Conservation (phyloP, 2,329 filamentous ascomycete species). For the Ceratocystis albifundus region DNA sequence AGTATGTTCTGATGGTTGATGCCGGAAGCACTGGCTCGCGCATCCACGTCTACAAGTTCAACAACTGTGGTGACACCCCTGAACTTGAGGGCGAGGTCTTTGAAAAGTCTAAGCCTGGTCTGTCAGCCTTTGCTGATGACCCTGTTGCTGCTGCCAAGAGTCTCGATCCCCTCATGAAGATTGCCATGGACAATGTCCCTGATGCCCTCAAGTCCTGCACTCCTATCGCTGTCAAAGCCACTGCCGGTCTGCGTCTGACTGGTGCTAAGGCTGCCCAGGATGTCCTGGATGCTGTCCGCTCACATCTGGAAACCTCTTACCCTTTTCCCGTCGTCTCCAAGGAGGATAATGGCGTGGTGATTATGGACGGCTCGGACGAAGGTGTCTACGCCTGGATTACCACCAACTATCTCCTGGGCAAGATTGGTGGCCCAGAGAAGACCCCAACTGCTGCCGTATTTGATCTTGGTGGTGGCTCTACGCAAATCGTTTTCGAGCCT, state of each 20-base stretch:
- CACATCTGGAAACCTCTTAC: slow-evolving; percentile 73
- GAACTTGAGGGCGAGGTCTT: slow-evolving; percentile 89
- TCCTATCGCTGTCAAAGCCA: slow-evolving; percentile 94
- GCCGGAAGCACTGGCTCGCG: slow-evolving; percentile 94
- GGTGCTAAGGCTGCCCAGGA: slow-evolving; percentile 68
- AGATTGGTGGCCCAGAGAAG: slow-evolving; percentile 87
- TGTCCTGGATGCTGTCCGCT: slow-evolving; percentile 75
- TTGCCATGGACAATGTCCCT: slow-evolving; percentile 73
- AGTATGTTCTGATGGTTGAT: slow-evolving; percentile 98
- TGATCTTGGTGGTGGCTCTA: slow-evolving; percentile 91
- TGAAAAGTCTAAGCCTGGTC: slow-evolving; percentile 78
- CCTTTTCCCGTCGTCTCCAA: slow-evolving; percentile 87
- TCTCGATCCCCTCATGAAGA: slow-evolving; percentile 75
- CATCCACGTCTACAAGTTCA: slow-evolving; percentile 95
- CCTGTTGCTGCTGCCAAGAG: slow-evolving; percentile 80
- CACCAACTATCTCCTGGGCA: slow-evolving; percentile 93
- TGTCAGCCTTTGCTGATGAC: slow-evolving; percentile 80
- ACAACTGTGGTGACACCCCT: slow-evolving; percentile 89
- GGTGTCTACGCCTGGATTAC: slow-evolving; percentile 99
- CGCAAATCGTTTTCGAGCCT: slow-evolving; percentile 96
- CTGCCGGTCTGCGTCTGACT: slow-evolving; percentile 80
- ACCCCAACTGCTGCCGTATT: slow-evolving; percentile 88
- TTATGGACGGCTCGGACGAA: slow-evolving; percentile 96
- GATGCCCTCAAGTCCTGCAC: slow-evolving; percentile 84
- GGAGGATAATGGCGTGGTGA: slow-evolving; percentile 76